Conservation (phyloP, 495 filamentous ascomycete genomes). For the Physcia stellaris region DNA sequence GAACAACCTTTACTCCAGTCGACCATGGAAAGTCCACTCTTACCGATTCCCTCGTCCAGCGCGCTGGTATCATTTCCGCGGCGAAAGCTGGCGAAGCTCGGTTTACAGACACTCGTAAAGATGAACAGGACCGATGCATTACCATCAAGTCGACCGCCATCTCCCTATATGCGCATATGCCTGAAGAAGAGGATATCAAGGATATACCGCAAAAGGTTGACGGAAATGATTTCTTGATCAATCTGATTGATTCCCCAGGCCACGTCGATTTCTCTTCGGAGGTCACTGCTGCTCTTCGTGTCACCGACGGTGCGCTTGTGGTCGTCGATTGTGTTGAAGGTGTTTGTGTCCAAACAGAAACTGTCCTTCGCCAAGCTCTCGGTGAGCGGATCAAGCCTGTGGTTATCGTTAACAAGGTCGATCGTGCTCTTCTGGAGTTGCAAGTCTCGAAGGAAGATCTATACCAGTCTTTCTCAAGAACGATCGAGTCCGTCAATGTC, state of each 20-base stretch:
- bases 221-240: constrained; percentile 96
- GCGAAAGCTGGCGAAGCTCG: constrained; percentile 92
- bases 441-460: constrained; percentile 97
- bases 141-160: constrained; percentile 99
- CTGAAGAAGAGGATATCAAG: constrained; percentile 78
- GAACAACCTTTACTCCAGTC: constrained; percentile 36
- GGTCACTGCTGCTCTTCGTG: constrained; percentile 97
- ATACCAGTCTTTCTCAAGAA: constrained; percentile 98
- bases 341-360: constrained; percentile 99
- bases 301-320: constrained; percentile 98
- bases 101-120: constrained; percentile 91
- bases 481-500: constrained; percentile 99
- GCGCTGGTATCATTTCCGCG: constrained; percentile 98
- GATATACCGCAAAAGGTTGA: constrained; percentile 82
- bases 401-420: constrained; percentile 99
- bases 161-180: constrained; percentile 83
- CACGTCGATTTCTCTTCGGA: constrained; percentile 99
- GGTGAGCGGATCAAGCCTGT: constrained; percentile 99
- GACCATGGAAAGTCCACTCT: constrained; percentile 99
- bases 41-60: constrained; percentile 96
- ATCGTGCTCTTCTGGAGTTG: constrained; percentile 95
- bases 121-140: constrained; percentile 99
- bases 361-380: constrained; percentile 96
- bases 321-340: constrained; percentile 99
- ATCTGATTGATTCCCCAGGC: constrained; percentile 98